These are phyloP conservation scores for Trichoderma atroviride DNA, from an alignment of 2,329 filamentous ascomycete genomes.

Conservation along the genomic window DNA sequence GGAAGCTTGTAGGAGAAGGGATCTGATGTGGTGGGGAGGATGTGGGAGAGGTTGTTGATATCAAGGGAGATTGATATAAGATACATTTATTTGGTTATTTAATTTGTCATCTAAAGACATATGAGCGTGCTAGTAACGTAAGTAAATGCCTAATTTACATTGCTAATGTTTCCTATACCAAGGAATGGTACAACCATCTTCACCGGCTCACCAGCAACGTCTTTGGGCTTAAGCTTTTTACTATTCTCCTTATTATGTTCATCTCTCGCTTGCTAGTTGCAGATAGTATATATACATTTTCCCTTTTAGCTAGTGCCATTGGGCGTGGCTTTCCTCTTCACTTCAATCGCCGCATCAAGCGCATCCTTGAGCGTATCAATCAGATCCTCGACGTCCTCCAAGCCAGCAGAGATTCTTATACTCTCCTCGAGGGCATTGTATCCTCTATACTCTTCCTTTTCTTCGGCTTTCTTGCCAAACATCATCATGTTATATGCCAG, in stretches of 20 bases:
- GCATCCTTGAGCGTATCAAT: slow-evolving; percentile 41
- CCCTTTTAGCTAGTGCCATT: not conserved
- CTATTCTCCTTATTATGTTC: not conserved
- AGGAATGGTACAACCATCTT: too few species aligned
- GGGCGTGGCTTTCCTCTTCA: slow-evolving; percentile 21
- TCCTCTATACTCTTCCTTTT: slow-evolving; percentile 41
- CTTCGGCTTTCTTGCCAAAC: slow-evolving; percentile 45
- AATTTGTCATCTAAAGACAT: not conserved
- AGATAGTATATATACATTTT: not conserved
- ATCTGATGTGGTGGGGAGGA: not conserved
- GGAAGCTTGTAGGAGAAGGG: not conserved
- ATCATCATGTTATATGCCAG: slow-evolving; percentile 52
- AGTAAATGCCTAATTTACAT: too few species aligned
- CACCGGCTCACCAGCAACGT: not conserved
- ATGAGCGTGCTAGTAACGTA: not conserved
- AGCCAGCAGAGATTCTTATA: slow-evolving; percentile 51
- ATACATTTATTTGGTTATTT: not conserved
- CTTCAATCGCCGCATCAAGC: slow-evolving; percentile 28
- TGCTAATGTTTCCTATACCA: too few species aligned
- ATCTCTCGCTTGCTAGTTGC: not conserved
- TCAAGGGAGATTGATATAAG: not conserved
- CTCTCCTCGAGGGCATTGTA: slow-evolving; percentile 46
- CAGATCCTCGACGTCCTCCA: slow-evolving; percentile 49
- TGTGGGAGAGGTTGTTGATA: not conserved
- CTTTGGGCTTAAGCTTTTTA: not conserved